Base-by-base conservation (phyloP, 2,329 filamentous ascomycete species). In the Talaromyces sp. region DNA sequence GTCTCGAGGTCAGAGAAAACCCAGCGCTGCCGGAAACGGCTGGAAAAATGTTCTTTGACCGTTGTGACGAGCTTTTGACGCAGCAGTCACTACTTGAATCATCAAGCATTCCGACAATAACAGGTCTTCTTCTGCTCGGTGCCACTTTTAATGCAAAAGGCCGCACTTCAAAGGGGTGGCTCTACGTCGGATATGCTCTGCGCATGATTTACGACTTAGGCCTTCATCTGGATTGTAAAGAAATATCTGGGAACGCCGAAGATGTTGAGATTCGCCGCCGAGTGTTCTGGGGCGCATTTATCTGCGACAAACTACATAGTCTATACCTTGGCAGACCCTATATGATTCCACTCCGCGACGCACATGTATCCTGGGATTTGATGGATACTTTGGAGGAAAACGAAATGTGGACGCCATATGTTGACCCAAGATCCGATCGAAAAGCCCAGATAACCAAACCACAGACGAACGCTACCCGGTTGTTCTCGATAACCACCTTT, bases 261-360 rank as follows among this genome's bases (percentile, higher is more conserved):
- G 68, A 74, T n/a, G 66, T 71, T 24, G 71, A 74, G 60, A 72
- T 73, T 37, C 70, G 71, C 8, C 66, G 70, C 10, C 70, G 75
- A 1, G 69, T 78, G 0, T 76, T 76, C 59, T 75, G 73, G 74
- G 72, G 69, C 27, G 72, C 73, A 13, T 75, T 74, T 54, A 71
- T 75, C 13, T 74, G 69, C 39, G 85, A 85, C 67, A 86, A 86
- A 68, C 78, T 85, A 9, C 84, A 86, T 66, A 82, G 79, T 45
- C 70, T 87, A 0, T 86, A 86, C 59, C 81, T 85, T 66, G 85
- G 84, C 0, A 79, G 83, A 1, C 85, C 83, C 0, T 79, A 79
- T 0, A 80, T 69, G 9, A 73, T 76, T 33, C 67, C 69, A 33
- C 64, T 74, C 3, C 66, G 68, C 10, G 73, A 74, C 56, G 69